A percentile compares a stretch with the other conserved stretches of the same genome.
These are phyloP conservation scores for Uronychia binucleata DNA, from an alignment of 73 alveolate species.

Conservation along the genomic window DNA sequence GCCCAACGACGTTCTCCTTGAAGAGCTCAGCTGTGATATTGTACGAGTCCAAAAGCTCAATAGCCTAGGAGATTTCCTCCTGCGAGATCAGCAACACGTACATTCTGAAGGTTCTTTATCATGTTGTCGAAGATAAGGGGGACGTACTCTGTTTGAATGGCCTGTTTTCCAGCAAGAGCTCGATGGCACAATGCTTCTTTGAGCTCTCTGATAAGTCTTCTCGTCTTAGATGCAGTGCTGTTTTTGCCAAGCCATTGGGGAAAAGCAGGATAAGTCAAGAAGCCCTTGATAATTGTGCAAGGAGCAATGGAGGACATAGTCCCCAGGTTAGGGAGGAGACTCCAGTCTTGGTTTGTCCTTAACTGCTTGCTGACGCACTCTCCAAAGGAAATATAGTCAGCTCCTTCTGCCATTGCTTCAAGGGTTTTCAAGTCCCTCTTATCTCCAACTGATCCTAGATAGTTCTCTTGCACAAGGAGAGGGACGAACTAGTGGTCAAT, in stretches of 20 bases:
- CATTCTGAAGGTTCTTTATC: slow-evolving; percentile 18
- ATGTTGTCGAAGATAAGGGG: slow-evolving; percentile 63
- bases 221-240: slow-evolving; percentile 66
- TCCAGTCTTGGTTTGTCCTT: slow-evolving; percentile 86
- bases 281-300: slow-evolving; percentile 54
- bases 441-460: slow-evolving; percentile 57
- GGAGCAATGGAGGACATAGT: slow-evolving; percentile 84
- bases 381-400: slow-evolving; percentile 91
- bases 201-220: slow-evolving; percentile 79
- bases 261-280: slow-evolving; percentile 76
- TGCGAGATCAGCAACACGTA: not conserved
- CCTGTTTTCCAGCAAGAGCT: slow-evolving; percentile 17
- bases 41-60: slow-evolving; percentile 61
- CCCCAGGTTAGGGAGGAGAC: slow-evolving; percentile 88
- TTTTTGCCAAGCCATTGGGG: slow-evolving; percentile 92
- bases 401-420: slow-evolving; percentile 72
- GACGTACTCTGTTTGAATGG: slow-evolving; percentile 65
- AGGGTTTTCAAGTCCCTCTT: slow-evolving; percentile 45
- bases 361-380: slow-evolving; percentile 80
- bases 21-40: slow-evolving; percentile 68
- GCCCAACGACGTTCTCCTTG: slow-evolving; percentile 77
- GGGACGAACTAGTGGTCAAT: slow-evolving; percentile 94
- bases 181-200: slow-evolving; percentile 66
- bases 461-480: slow-evolving; percentile 85
- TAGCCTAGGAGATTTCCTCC: slow-evolving; percentile 58